A percentile compares a stretch with the other conserved stretches of the same genome.
These are phyloP conservation scores for Rhododendron henanense DNA, from an alignment of 148 eudicot genomes.

Conservation along the genomic window DNA sequence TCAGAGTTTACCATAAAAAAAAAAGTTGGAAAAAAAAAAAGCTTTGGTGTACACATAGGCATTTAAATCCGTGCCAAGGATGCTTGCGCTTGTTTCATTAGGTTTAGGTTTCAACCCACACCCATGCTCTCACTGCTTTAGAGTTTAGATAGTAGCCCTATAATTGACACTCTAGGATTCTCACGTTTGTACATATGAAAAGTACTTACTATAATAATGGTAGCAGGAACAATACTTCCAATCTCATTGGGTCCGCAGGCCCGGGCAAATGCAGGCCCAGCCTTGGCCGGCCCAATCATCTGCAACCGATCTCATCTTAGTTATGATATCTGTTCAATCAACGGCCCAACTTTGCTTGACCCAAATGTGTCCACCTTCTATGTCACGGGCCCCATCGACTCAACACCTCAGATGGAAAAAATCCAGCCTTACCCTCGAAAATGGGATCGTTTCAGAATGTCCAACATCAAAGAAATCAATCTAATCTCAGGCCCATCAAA, in stretches of 20 bases:
- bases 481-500: slow-evolving; percentile 27
- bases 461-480: slow-evolving; percentile 36
- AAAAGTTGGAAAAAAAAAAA: no score
- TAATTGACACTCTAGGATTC: neutral
- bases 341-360: slow-evolving; percentile 35
- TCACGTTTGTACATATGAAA: neutral
- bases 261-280: neutral
- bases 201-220: neutral
- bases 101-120: neutral
- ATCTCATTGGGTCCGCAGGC: neutral
- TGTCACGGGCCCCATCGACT: slow-evolving; percentile 5
- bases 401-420: slow-evolving; percentile 27
- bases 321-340: slow-evolving; percentile 46
- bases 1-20: neutral
- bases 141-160: neutral
- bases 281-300: slow-evolving; percentile 16
- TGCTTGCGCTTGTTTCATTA: neutral
- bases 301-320: slow-evolving; percentile 40
- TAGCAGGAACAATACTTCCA: neutral
- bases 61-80: neutral
- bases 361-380: slow-evolving; percentile 32
- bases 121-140: neutral
- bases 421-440: slow-evolving; percentile 57
- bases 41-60: neutral
- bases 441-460: slow-evolving; percentile 46